phyloP scores from a whole-genome alignment of 768 basidiomycete species.

The Porpolomopsis calyptriformis region DNA sequence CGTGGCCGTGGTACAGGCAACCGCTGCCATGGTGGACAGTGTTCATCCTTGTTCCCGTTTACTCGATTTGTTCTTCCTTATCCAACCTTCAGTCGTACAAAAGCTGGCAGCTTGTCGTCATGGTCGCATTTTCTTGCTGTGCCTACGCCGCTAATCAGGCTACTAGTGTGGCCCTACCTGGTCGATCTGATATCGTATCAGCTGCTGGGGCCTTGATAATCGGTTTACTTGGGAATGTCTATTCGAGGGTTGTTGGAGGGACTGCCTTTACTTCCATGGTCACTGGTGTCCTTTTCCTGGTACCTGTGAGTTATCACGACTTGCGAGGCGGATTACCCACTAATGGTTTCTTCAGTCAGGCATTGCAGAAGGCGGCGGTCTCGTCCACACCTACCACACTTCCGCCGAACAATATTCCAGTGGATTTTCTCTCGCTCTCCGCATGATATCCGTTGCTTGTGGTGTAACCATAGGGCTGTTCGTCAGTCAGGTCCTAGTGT shows the following conservation, averaged over 20 bases:
- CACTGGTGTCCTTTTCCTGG: constrained; percentile 85
- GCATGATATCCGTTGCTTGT: constrained; percentile 76
- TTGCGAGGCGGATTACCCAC: constrained; percentile 9
- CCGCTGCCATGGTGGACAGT: constrained; percentile 76
- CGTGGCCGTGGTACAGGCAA: constrained; percentile 70
- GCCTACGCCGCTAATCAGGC: constrained; percentile 63
- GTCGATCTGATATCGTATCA: constrained; percentile 63
- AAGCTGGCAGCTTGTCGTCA: constrained; percentile 61
- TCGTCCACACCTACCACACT: constrained; percentile 48
- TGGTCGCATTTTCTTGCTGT: constrained; percentile 70
- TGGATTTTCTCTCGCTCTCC: constrained; percentile 68
- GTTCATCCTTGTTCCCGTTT: constrained; percentile 65
- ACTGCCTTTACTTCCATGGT: constrained; percentile 88
- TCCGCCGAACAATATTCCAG: constrained; percentile 63
- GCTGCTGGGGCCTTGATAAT: constrained; percentile 71
- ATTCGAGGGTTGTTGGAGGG: constrained; percentile 63
- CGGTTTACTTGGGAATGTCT: constrained; percentile 72
- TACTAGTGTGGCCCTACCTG: constrained; percentile 49
- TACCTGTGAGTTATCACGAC: constrained; percentile 51
- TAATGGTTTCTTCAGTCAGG: constrained; percentile 52
- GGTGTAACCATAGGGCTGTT: constrained; percentile 82
- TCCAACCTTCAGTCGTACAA: constrained; percentile 65
- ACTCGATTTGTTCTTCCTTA: constrained; percentile 63
- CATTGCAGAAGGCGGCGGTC: constrained; percentile 63
- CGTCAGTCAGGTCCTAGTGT: constrained; percentile 69